phyloP scores from a whole-genome alignment of 306 rosid genomes.

The Malus sieversii region DNA sequence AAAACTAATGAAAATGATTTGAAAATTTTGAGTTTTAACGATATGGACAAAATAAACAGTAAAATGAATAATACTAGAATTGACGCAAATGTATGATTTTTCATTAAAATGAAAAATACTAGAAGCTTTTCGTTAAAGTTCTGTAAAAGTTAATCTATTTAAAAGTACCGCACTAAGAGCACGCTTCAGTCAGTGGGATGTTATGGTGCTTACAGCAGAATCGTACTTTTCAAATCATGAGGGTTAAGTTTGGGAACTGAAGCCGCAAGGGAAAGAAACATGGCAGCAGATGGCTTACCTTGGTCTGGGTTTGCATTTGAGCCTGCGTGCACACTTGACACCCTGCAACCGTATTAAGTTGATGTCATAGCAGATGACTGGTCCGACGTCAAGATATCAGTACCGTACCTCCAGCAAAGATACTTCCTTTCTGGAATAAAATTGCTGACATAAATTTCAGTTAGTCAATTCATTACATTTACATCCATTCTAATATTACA shows the following conservation, averaged over 20 bases:
- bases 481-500: neutral
- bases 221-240: too few species aligned
- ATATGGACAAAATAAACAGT: too few species aligned
- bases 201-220: too few species aligned
- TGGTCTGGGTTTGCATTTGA: neutral
- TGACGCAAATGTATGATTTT: too few species aligned
- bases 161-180: too few species aligned
- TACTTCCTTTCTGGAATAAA: neutral
- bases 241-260: neutral
- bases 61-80: too few species aligned
- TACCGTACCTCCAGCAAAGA: neutral
- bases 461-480: neutral
- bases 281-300: neutral
- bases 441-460: neutral
- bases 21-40: too few species aligned
- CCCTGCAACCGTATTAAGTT: neutral
- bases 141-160: too few species aligned
- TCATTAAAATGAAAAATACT: fast-evolving
- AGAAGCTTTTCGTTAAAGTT: too few species aligned
- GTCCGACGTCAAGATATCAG: neutral
- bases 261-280: neutral
- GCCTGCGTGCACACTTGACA: neutral
- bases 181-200: too few species aligned
- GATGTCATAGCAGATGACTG: too few species aligned
- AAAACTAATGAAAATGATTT: too few species aligned